These are phyloP conservation scores for Botrytis galanthina DNA, from an alignment of 2,329 filamentous ascomycete species.

Conservation along the genomic window DNA sequence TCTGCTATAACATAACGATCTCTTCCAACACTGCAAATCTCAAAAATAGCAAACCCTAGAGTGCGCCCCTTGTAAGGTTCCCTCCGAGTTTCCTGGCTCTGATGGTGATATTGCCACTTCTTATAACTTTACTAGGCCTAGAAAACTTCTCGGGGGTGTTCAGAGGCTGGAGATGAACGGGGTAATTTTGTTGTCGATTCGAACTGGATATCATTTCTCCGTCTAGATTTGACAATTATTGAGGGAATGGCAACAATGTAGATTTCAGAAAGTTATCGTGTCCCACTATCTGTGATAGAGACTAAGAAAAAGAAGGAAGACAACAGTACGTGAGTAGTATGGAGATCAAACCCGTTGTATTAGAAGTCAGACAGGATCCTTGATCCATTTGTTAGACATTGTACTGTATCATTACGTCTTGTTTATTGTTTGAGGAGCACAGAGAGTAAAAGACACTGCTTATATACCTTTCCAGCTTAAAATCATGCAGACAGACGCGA, in stretches of 20 bases:
- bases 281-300: accelerated
- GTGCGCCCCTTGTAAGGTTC: accelerated
- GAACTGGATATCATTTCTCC: accelerated
- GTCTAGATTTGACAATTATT: accelerated
- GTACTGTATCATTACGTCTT: too few relatives aligned
- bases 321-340: not conserved
- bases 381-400: too few relatives aligned
- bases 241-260: not conserved
- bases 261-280: not conserved
- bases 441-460: not conserved
- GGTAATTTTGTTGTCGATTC: not conserved
- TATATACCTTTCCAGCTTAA: not conserved
- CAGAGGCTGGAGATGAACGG: accelerated
- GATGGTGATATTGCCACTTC: not conserved
- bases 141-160: accelerated
- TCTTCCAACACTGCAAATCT: accelerated
- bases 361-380: not conserved
- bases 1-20: not conserved
- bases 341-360: not conserved
- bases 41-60: too few relatives aligned
- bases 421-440: too few relatives aligned
- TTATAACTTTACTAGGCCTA: not conserved
- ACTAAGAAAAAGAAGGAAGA: too few relatives aligned
- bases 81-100: not conserved
- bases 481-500: not conserved